Conservation (phyloP, 257 asterid genomes). For the Jacaranda mimosifolia region DNA sequence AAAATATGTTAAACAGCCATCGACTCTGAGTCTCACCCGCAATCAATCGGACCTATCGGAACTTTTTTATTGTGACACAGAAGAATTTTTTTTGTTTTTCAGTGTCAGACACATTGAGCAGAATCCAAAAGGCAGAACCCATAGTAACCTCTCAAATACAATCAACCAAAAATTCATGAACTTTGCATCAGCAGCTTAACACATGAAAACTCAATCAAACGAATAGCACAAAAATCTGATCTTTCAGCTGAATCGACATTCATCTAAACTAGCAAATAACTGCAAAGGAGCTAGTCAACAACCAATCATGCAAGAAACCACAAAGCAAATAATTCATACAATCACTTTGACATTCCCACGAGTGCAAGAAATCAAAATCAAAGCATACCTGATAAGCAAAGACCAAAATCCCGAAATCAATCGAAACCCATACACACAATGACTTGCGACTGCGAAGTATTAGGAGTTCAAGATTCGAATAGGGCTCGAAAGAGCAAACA, state of each 20-base stretch:
- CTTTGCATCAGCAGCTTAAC: constrained; percentile 19
- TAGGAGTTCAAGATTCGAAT: constrained; percentile 41
- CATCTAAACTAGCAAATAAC: constrained; percentile 29
- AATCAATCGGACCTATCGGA: too few relatives aligned
- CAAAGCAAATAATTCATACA: not conserved
- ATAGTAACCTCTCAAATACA: not conserved
- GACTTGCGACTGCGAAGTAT: constrained; percentile 44
- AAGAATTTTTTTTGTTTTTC: too few relatives aligned
- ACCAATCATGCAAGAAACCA: not conserved
- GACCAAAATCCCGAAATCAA: constrained; percentile 35
- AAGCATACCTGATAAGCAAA: constrained; percentile 47
- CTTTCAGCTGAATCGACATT: constrained; percentile 22
- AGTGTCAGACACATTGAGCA: not conserved
- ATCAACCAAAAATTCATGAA: not conserved
- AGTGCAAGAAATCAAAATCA: constrained; percentile 35
- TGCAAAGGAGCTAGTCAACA: constrained; percentile 22
- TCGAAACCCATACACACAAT: constrained; percentile 33
- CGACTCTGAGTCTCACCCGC: too few relatives aligned
- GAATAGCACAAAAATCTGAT: not conserved
- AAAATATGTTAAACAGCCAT: too few relatives aligned
- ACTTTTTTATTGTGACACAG: too few relatives aligned
- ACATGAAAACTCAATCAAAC: constrained; percentile 11
- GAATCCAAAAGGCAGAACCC: constrained; percentile 20
- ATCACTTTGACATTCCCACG: constrained; percentile 25
- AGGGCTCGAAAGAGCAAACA: constrained; percentile 45